These are phyloP conservation scores for Candida fluviatilis DNA, from an alignment of 805 yeast genomes.

Conservation along the genomic window DNA sequence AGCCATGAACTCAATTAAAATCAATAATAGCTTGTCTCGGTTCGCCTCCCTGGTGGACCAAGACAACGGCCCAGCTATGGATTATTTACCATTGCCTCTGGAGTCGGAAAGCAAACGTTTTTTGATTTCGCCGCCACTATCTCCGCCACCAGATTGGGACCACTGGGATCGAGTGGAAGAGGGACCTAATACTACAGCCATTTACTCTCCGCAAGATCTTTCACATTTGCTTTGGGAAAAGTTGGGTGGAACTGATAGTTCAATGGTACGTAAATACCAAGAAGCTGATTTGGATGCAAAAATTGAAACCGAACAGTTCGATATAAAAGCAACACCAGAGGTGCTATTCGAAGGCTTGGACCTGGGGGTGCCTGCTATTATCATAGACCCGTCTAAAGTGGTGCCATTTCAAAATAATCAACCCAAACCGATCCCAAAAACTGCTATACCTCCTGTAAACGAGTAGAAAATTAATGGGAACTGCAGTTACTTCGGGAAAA, in stretches of 20 bases:
- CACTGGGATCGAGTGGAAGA: slow-evolving; percentile 39
- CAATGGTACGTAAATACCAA: slow-evolving; percentile 26
- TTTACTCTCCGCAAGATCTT: slow-evolving; percentile 36
- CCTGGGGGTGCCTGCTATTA: slow-evolving; percentile 39
- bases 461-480: background rate
- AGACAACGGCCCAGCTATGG: slow-evolving; percentile 10
- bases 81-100: slow-evolving; percentile 38
- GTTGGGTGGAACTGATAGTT: slow-evolving; percentile 37
- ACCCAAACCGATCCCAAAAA: slow-evolving; percentile 22
- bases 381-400: slow-evolving; percentile 27
- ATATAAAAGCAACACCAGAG: slow-evolving; percentile 29
- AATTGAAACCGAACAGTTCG: slow-evolving; percentile 8
- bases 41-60: slow-evolving; percentile 8
- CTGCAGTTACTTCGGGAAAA: no score
- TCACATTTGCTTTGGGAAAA: slow-evolving; percentile 42
- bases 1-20: slow-evolving; percentile 4
- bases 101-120: slow-evolving; percentile 34
- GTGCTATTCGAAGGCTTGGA: slow-evolving; percentile 33
- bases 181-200: slow-evolving; percentile 33
- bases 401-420: background rate
- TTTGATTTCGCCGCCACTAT: slow-evolving; percentile 42
- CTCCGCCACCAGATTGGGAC: slow-evolving; percentile 44
- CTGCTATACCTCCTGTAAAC: slow-evolving; percentile 31
- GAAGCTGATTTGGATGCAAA: slow-evolving; percentile 10
- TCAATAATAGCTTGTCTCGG: background rate